phyloP scores from a whole-genome alignment of 2,329 filamentous ascomycete genomes.

The Fusarium globosum region DNA sequence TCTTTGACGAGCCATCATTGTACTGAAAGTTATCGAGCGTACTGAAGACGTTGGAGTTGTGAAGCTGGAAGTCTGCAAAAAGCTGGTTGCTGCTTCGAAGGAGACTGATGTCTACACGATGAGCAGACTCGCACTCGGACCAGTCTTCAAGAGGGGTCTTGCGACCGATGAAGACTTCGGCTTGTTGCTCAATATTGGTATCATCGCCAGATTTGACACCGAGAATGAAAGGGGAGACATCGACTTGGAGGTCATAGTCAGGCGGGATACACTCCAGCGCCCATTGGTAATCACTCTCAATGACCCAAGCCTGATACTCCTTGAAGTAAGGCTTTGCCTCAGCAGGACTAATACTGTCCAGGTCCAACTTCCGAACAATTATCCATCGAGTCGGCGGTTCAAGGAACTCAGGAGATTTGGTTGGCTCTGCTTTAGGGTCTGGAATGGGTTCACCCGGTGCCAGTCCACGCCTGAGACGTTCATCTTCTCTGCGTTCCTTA shows the following conservation, averaged over 20 bases:
- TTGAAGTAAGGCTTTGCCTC: background rate
- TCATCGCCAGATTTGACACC: background rate
- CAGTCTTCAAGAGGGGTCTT: background rate
- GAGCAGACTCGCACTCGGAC: background rate
- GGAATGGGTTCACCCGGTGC: background rate
- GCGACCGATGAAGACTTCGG: background rate
- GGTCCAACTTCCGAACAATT: background rate
- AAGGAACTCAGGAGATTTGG: background rate
- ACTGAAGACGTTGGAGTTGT: background rate
- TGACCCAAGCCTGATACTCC: background rate
- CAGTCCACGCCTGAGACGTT: background rate
- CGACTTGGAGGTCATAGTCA: background rate
- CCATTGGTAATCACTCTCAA: background rate
- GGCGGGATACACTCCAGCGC: background rate
- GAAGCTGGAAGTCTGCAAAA: background rate
- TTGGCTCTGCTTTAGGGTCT: too few relatives aligned
- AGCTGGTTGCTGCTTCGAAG: background rate
- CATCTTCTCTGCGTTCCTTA: background rate
- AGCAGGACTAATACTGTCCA: background rate
- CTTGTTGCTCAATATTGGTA: background rate
- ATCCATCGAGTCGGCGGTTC: background rate
- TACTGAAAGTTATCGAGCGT: background rate
- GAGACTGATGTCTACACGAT: background rate
- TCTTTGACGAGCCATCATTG: background rate
- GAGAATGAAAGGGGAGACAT: background rate